Conservation (phyloP, 495 filamentous ascomycete species). For the Penicillium soppii region DNA sequence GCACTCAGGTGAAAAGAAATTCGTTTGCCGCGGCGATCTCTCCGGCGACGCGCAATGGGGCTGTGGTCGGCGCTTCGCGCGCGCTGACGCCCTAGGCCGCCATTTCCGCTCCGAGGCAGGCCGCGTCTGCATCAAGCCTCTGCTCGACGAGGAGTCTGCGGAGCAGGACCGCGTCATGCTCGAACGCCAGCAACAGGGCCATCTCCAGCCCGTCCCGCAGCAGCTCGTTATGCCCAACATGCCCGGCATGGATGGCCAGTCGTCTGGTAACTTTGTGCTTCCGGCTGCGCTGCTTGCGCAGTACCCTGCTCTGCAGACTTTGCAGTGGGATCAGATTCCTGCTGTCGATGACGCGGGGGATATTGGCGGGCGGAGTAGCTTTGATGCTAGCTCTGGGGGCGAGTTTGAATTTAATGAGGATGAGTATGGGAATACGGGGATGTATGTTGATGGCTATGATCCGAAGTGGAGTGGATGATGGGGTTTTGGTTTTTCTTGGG, state of each 20-base stretch:
- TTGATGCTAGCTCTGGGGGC: conserved; percentile 78
- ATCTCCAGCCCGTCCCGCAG: too few relatives aligned
- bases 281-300: conserved; percentile 86
- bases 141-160: conserved; percentile 84
- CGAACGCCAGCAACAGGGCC: too few relatives aligned
- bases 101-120: conserved; percentile 97
- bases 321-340: conserved; percentile 71
- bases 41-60: conserved; percentile 84
- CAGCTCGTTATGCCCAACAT: conserved; percentile 43
- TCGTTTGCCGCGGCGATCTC: conserved; percentile 89
- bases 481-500: neutral
- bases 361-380: conserved; percentile 78
- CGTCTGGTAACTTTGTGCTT: conserved; percentile 61
- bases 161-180: conserved; percentile 69
- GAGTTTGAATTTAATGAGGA: conserved; percentile 55
- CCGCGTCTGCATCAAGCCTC: conserved; percentile 90
- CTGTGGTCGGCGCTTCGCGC: conserved; percentile 88
- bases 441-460: too few relatives aligned
- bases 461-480: conserved; percentile 34
- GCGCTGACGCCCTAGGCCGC: conserved; percentile 92
- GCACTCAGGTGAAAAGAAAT: conserved; percentile 94
- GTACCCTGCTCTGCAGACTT: conserved; percentile 81
- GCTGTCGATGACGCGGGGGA: conserved; percentile 64
- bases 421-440: too few relatives aligned
- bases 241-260: conserved; percentile 39